Evolutionary conservation across 805 yeast species (phyloP).

Genomic region (Torulaspora quercuum): DNA sequence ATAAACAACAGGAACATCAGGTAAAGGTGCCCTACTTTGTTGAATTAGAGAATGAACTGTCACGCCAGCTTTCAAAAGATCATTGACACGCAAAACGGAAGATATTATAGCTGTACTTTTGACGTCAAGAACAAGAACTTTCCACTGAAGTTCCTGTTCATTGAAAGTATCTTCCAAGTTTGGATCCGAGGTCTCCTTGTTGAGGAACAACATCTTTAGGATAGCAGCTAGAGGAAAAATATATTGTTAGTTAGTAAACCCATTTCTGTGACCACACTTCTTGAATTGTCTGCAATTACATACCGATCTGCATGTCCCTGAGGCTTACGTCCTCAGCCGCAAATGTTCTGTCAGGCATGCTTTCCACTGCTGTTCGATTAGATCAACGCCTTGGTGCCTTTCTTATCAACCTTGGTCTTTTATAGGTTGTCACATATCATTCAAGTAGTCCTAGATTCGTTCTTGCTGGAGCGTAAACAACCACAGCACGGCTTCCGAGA

Average conservation of each 20-base stretch:
- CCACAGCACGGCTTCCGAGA: too few relatives aligned
- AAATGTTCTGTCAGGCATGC: constrained; percentile 22
- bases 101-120: constrained; percentile 83
- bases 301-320: constrained; percentile 43
- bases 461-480: too few relatives aligned
- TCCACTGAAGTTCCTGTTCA: constrained; percentile 79
- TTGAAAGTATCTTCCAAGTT: constrained; percentile 54
- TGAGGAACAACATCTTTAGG: constrained; percentile 82
- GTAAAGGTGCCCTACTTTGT: constrained; percentile 72
- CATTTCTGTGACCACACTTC: neutral
- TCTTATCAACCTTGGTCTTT: too few relatives aligned
- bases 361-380: neutral
- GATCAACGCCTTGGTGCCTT: too few relatives aligned
- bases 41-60: constrained; percentile 80
- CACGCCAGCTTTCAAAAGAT: constrained; percentile 82
- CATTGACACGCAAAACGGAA: constrained; percentile 88
- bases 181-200: constrained; percentile 52
- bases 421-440: too few relatives aligned
- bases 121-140: constrained; percentile 77
- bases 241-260: constrained; percentile 9
- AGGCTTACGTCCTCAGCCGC: constrained; percentile 29
- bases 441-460: too few relatives aligned
- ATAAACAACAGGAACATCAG: constrained; percentile 93
- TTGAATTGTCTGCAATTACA: constrained; percentile 13
- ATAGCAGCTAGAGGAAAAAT: constrained; percentile 33